Evolutionary conservation across 2,329 filamentous ascomycete species (phyloP).

Genomic region (Metarhizium album): DNA sequence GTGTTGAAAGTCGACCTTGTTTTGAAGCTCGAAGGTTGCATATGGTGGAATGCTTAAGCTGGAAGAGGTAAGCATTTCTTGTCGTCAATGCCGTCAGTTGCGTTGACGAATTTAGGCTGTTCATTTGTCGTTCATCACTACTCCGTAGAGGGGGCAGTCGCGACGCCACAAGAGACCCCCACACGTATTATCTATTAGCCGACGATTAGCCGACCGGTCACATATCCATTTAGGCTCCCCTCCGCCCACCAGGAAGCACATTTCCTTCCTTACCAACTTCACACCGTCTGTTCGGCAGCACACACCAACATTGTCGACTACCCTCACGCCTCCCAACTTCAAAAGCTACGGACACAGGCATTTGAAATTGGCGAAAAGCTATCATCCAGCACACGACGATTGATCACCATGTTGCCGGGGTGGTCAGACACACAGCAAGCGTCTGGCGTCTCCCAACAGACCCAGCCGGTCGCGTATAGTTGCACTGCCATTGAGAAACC

Average conservation of each 20-base stretch:
- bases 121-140: too few species aligned
- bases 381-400: slow-evolving; percentile 4
- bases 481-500: slow-evolving; percentile 28
- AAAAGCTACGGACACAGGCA: neutral
- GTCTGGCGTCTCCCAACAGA: slow-evolving; percentile 30
- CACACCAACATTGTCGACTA: neutral
- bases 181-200: neutral
- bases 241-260: slow-evolving; percentile 1
- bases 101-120: too few species aligned
- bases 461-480: slow-evolving; percentile 23
- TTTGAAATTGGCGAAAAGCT: slow-evolving; percentile 2
- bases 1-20: neutral
- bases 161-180: neutral
- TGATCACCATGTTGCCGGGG: slow-evolving; percentile 23
- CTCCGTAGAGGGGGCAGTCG: neutral
- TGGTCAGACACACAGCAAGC: slow-evolving; percentile 27
- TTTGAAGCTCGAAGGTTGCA: neutral
- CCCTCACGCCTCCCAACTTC: neutral
- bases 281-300: neutral
- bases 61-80: neutral
- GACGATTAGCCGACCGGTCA: neutral
- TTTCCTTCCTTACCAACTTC: neutral
- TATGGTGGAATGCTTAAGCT: neutral
- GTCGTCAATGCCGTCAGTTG: too few species aligned
- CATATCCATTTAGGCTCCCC: neutral